These are phyloP conservation scores for Pseudocercospora eumusae DNA, from an alignment of 2,329 filamentous ascomycete species.

Conservation along the genomic window DNA sequence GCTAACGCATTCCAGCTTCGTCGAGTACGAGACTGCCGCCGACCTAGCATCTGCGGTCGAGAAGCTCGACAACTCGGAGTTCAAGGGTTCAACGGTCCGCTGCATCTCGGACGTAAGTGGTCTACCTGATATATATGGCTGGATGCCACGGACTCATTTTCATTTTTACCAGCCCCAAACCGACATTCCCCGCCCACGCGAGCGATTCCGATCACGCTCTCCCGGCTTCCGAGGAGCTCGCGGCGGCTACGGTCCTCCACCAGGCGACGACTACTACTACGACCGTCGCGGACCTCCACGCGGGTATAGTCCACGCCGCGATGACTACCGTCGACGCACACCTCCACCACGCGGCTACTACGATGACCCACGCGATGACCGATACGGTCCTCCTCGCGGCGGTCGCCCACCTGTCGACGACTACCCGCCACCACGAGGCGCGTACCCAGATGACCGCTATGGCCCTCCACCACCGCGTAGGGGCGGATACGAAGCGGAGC, in stretches of 20 bases:
- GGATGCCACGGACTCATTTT: conserved; percentile 18
- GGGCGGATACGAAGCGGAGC: conserved; percentile 58
- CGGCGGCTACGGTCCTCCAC: conserved; percentile 57
- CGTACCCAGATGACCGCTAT: conserved; percentile 75
- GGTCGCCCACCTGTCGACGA: conserved; percentile 74
- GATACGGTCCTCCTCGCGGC: conserved; percentile 65
- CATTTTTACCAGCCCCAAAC: conserved; percentile 66
- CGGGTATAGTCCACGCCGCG: conserved; percentile 80
- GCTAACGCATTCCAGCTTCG: conserved; percentile 57
- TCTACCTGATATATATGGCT: neutral
- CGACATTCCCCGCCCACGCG: conserved; percentile 58
- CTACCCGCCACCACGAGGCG: conserved; percentile 60
- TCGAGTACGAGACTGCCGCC: conserved; percentile 92
- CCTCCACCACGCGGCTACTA: conserved; percentile 78
- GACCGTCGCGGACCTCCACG: conserved; percentile 78
- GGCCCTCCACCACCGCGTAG: conserved; percentile 43
- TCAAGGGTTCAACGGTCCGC: conserved; percentile 83
- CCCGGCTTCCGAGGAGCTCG: conserved; percentile 66
- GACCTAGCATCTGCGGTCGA: conserved; percentile 90
- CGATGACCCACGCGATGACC: conserved; percentile 74
- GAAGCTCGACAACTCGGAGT: conserved; percentile 89
- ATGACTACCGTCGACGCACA: conserved; percentile 85
- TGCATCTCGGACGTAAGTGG: conserved; percentile 78
- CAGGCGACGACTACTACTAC: conserved; percentile 71
- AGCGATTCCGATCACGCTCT: conserved; percentile 75